phyloP scores from a whole-genome alignment of 805 yeast genomes.

The Sugiyamaella boreocaroliniensis region DNA sequence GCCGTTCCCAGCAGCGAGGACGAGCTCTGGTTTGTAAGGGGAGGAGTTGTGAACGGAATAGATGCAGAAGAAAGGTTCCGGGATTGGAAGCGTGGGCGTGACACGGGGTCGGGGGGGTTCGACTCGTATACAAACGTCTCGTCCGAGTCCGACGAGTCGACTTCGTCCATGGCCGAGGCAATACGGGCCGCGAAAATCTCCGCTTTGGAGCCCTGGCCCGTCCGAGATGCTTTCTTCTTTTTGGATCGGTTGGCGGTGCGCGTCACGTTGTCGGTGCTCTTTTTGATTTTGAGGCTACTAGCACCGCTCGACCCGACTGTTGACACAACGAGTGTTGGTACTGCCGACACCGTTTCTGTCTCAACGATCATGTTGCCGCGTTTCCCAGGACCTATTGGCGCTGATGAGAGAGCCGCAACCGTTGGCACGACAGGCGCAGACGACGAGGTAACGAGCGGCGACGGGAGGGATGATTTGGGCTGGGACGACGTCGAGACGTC shows the following conservation, averaged over 20 bases:
- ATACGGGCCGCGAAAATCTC: conserved; percentile 92
- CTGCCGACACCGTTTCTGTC: conserved; percentile 54
- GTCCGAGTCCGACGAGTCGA: conserved; percentile 71
- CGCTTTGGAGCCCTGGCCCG: conserved; percentile 58
- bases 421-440: conserved; percentile 2
- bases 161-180: conserved; percentile 91
- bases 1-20: neutral
- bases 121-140: conserved; percentile 94
- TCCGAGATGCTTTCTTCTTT: conserved; percentile 35
- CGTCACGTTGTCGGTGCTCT: conserved; percentile 17
- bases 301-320: conserved; percentile 3
- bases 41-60: neutral
- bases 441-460: conserved; percentile 7
- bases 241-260: conserved; percentile 20
- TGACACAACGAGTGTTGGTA: conserved; percentile 33
- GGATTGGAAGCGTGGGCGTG: conserved; percentile 19
- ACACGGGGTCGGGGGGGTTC: conserved; percentile 22
- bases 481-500: neutral
- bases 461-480: neutral
- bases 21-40: neutral
- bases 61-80: conserved; percentile 21
- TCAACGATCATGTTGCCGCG: conserved; percentile 44
- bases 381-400: neutral
- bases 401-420: conserved; percentile 6
- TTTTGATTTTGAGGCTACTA: conserved; percentile 19